Base-by-base conservation (phyloP, 2,329 filamentous ascomycete genomes). In the Fusarium liriodendri region DNA sequence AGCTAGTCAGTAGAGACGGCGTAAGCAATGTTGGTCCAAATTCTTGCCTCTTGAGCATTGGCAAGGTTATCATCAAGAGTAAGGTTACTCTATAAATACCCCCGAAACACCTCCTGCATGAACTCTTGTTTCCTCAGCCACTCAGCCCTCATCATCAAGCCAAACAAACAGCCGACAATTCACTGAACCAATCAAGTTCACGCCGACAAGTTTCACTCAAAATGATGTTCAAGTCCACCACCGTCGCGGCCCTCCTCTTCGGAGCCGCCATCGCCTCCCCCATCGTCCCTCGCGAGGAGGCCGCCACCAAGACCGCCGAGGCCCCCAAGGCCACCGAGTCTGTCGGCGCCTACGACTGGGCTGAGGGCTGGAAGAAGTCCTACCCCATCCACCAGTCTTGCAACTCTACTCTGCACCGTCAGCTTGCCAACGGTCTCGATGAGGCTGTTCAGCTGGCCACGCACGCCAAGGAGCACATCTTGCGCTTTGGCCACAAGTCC, bases 381-480 rank as follows among this genome's bases (percentile, higher is more conserved):
- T 87, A 83, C 74, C 82, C 84, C 18, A 92, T 93, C 78, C 92
- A 93, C 80, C 79, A 84, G 37, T 92, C 90, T 27, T 94, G 92
- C 83, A 93, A 94, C 76, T 81, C 84, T 58, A 93, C 91, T 2
- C 86, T 92, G 75, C 84, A 83, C 47, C 81, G 80, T 9, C 89
- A 92, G 79, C 85, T 94, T 50, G 81, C 84, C 40, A 81, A 82
- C 18, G 92, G 86, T 7, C 84, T 94, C 0, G 82, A 87, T 20
- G 92, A 94, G 79, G 86, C 89, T 6, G 80, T 91, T 42, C 79
- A 82, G 61, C 84, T 93, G 5, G 90, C 89, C 9, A 80, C 85
- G 61, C 90, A 92, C 76, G 92, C 92, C 8, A 88, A 87, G 68
- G 86, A 91, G 45, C 91, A 93, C 77, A 86, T 92, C 60, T 85